Conservation (phyloP, 2,329 filamentous ascomycete species). For the Geosmithia putterillii region DNA sequence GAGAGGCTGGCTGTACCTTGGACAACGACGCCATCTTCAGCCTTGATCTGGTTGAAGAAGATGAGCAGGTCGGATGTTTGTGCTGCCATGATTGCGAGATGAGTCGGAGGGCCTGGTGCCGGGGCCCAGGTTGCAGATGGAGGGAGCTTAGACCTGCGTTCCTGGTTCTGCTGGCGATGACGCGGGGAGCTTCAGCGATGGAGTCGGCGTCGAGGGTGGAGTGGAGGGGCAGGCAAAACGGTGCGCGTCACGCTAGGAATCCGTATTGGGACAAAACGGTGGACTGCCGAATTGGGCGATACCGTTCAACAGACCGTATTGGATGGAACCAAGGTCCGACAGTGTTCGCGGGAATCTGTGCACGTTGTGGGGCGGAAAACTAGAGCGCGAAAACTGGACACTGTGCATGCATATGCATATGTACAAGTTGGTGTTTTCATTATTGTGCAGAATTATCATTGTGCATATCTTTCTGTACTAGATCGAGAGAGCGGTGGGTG, state of each 20-base stretch:
- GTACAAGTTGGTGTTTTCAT: neutral
- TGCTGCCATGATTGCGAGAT: neutral
- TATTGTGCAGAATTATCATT: no score
- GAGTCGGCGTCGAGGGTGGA: neutral
- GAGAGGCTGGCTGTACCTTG: constrained; percentile 17
- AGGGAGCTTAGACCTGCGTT: neutral
- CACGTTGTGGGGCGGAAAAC: neutral
- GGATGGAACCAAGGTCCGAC: neutral
- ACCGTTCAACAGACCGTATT: neutral
- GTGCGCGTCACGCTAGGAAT: no score
- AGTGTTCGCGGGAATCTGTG: neutral
- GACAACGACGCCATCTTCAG: constrained; percentile 32
- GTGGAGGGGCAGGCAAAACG: neutral
- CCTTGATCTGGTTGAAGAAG: constrained; percentile 34
- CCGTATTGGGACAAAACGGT: no score
- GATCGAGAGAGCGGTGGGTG: neutral
- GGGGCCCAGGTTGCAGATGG: neutral
- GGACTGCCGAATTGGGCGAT: neutral
- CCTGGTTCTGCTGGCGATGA: neutral
- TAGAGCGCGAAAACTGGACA: neutral
- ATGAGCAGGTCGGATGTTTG: constrained; percentile 11
- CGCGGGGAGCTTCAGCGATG: neutral
- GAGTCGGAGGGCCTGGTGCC: neutral
- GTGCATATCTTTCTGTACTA: no score
- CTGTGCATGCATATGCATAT: neutral